Percentiles rank a stretch among this genome's conserved stretches.
Evolutionary conservation across 1,284 basidiomycete genomes (phyloP).

Genomic region (Malassezia equina): DNA sequence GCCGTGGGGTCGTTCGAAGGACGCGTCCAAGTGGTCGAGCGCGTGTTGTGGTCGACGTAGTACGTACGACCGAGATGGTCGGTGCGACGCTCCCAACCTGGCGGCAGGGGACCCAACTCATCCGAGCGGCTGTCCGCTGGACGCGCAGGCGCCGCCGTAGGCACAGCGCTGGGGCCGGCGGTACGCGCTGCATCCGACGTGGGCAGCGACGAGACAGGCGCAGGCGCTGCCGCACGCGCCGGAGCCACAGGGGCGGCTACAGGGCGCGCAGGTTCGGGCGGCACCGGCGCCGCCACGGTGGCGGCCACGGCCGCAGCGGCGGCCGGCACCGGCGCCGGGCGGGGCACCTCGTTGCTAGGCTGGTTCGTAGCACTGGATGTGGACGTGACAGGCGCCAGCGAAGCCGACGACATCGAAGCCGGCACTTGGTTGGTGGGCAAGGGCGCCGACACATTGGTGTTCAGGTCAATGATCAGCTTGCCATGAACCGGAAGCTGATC

Average conservation of each 20-base stretch:
- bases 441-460: constrained; percentile 43
- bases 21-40: constrained; percentile 83
- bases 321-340: not conserved
- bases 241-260: not conserved
- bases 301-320: not conserved
- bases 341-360: not conserved
- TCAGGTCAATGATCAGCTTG: constrained; percentile 47
- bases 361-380: not conserved
- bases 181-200: constrained; percentile 10
- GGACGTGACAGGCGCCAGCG: constrained; percentile 10
- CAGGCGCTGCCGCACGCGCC: constrained; percentile 10
- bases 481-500: constrained; percentile 48
- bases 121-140: constrained; percentile 26
- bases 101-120: constrained; percentile 55
- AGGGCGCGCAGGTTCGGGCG: not conserved
- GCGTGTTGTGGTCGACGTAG: constrained; percentile 68
- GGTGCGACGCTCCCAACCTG: constrained; percentile 83
- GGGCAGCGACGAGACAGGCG: not conserved
- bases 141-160: constrained; percentile 1
- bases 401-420: constrained; percentile 28
- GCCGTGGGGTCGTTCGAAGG: constrained; percentile 42
- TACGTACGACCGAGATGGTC: constrained; percentile 80
- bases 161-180: not conserved
- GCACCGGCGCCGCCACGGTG: not conserved
- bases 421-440: not conserved